Evolutionary conservation across 495 filamentous ascomycete genomes (phyloP), one percentile per base, ranked within the genome.

Genomic region (Neurospora africana): DNA sequence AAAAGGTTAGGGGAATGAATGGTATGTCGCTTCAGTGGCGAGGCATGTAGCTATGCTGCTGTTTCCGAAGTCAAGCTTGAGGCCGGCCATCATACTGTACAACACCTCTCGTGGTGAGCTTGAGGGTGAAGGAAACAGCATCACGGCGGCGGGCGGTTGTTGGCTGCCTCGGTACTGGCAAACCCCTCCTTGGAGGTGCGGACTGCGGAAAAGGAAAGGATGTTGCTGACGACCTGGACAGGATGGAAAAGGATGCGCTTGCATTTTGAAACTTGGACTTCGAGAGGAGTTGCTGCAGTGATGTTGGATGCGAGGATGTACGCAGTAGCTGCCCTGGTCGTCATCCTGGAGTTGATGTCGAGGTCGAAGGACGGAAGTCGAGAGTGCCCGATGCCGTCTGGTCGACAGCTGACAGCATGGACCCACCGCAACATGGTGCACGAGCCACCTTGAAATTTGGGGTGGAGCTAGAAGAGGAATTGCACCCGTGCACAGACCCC

Each of bases 401-500:
- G 53, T 65, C 15, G 53, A 65, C 53, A 65, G 27, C 53, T 65
- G 53, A 15, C 53, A 65, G 53, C 23, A 9, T 19, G 15, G 6
- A 27, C 53, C 53, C 27, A 53, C 44, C 43, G 9, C 44, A 13
- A 6, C 21, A 4, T 2, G 5, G 13, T 17, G 53, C 53, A 61
- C 53, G 27, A 1, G 27, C 53, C 53, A 65, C 5, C 1, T 17
- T 2, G 27, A 4, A 65, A 65, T 33, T 65, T 3, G 1, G 3
- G 30, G 53, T 65, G 53, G 53, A 65, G 53, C 53, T 7, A 30
- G 53, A 6, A 19, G 53, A 9, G 27, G 5, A 33, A 61, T 73
- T 71, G 72, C 72, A 74, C 39, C 2, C 13, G 74, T 58, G 74
- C 74, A 75, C 74, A 68, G 72, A 70, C 74, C 72, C 11, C 8